phyloP scores from a whole-genome alignment of 2,329 filamentous ascomycete genomes.

The Lachnellula suecica region DNA sequence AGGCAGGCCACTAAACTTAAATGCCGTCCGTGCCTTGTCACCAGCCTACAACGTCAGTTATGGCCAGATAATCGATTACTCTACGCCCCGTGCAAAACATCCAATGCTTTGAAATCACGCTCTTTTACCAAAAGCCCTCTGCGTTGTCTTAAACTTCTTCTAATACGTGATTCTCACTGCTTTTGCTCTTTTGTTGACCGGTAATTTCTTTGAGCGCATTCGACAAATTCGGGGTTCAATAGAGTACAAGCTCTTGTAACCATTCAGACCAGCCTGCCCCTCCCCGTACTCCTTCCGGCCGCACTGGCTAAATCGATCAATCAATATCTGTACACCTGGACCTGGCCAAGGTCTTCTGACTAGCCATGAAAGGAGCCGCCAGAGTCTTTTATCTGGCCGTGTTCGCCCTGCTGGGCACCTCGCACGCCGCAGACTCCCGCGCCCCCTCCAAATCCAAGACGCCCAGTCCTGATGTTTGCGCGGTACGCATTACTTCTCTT shows the following conservation, averaged over 20 bases:
- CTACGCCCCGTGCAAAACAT: slow-evolving; percentile 18
- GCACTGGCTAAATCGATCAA: slow-evolving; percentile 15
- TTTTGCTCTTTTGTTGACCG: background rate
- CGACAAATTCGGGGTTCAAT: slow-evolving; percentile 8
- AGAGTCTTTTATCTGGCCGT: slow-evolving; percentile 61
- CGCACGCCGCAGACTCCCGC: slow-evolving; percentile 39
- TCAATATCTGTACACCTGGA: slow-evolving; percentile 14
- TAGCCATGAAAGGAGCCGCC: slow-evolving; percentile 51
- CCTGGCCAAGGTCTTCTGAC: slow-evolving; percentile 18
- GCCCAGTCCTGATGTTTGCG: slow-evolving; percentile 37
- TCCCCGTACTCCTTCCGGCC: slow-evolving; percentile 5
- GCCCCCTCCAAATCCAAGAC: slow-evolving; percentile 37
- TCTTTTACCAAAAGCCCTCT: background rate
- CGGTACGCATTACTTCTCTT: slow-evolving; percentile 34
- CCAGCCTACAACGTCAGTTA: slow-evolving; percentile 2
- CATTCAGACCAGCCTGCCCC: slow-evolving; percentile 1
- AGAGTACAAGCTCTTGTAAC: slow-evolving; percentile 3
- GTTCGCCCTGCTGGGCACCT: slow-evolving; percentile 54
- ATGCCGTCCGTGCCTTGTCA: too few relatives aligned
- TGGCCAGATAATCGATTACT: slow-evolving; percentile 11
- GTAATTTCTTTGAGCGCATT: slow-evolving; percentile 12
- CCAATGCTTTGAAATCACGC: slow-evolving; percentile 23
- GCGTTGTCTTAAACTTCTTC: slow-evolving; percentile 10
- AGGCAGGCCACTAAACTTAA: too few relatives aligned
- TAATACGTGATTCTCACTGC: background rate